A percentile compares a stretch with the other conserved stretches of the same genome.
Evolutionary conservation across 345 rosid genomes (phyloP).

Genomic region (Lumnitzera littorea): DNA sequence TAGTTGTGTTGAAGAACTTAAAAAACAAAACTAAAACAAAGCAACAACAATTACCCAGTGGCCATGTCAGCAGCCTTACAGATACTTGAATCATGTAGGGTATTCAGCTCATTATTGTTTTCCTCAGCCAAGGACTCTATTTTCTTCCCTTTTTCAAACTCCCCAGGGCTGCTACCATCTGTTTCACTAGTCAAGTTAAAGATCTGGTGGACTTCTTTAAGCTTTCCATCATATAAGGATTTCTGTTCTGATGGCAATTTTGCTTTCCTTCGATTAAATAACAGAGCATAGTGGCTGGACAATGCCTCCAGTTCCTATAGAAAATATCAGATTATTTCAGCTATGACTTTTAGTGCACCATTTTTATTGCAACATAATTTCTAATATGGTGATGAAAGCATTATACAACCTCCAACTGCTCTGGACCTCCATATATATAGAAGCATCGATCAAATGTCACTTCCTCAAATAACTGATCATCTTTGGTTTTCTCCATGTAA

Average conservation of each 20-base stretch:
- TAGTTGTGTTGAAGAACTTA: conserved; percentile 5
- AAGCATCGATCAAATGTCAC: conserved; percentile 95
- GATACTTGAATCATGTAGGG: conserved; percentile 66
- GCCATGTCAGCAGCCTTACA: conserved; percentile 98
- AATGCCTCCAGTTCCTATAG: conserved; percentile 88
- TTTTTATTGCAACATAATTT: conserved; percentile 1
- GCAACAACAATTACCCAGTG: conserved; percentile 53
- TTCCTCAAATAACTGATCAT: conserved; percentile 80
- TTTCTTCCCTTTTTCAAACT: conserved; percentile 79
- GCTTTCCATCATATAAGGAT: conserved; percentile 60
- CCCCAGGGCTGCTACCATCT: conserved; percentile 35
- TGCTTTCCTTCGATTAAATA: conserved; percentile 80
- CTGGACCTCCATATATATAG: conserved; percentile 99
- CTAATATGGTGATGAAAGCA: neutral
- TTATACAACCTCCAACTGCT: conserved; percentile 78
- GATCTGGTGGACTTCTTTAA: conserved; percentile 76
- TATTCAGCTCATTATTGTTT: conserved; percentile 68
- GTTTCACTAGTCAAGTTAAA: conserved; percentile 53
- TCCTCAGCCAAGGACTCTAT: conserved; percentile 57
- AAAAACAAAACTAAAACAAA: neutral
- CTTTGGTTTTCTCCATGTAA: conserved; percentile 29
- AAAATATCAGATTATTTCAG: neutral
- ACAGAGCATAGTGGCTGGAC: conserved; percentile 72
- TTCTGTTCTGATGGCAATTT: conserved; percentile 75
- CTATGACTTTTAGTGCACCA: no score